Evolutionary conservation across 1,284 basidiomycete species (phyloP), one percentile per base, ranked within the genome.

Genomic region (Moesziomyces antarcticus): DNA sequence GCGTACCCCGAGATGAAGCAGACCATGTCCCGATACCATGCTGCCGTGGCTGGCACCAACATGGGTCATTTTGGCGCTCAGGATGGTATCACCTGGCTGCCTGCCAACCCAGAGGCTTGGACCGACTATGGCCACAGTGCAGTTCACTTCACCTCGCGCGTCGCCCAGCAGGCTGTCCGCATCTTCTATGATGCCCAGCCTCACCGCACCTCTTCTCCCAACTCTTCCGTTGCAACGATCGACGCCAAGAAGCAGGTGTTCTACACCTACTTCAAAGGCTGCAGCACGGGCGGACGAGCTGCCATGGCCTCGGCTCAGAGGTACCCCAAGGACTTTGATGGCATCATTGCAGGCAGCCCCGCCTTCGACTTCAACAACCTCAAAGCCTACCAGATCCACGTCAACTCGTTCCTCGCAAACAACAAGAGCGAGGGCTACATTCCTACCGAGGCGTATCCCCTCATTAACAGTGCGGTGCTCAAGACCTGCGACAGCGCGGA

Each of bases 1-100:
- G 45, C 55, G 13, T 75, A 63, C 21, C 66, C 74, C 5, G 66
- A 73, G 24, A 65, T 78, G 59, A 78, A 78, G 65, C 76, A 74
- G 52, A 50, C 58, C 20, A 41, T 78, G 42, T 37, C 72, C 21
- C 60, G 76, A 18, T 74, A 76, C 46, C 56, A 55, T 13, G 44
- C 62, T 18, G 74, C 67, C 18, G 65, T 74, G 11, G 57, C 63
- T 10, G 59, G 66, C 21, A 64, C 57, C 46, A 78, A 78, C 52
- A 46, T 43, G 40, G 76, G 76, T 9, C 76, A 78, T 43, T 76
- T 76, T 40, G 30, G 50, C 13, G 33, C 49, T 10, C 44, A 35
- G 22, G 21, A 47, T 22, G 70, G 56, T 41, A 47, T 30, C 51
- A 46, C 60, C 21, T 63, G 70, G 64, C 13, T 55, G 14, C 63